Conservation (phyloP, 1,284 basidiomycete species). For the Pseudozyma flocculosa region DNA sequence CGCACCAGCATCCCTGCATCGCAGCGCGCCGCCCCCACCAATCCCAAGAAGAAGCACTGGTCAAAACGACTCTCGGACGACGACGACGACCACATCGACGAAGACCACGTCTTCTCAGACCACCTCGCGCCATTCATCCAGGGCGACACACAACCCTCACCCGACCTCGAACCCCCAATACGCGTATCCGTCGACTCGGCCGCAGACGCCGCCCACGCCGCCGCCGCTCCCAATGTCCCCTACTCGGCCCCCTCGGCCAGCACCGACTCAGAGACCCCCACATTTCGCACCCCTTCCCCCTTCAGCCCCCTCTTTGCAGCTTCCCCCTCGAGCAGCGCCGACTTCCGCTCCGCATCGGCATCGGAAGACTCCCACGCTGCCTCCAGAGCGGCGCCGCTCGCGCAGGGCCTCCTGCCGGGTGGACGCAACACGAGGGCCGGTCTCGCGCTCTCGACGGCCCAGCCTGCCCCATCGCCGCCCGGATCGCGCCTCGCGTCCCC, state of each 20-base stretch:
- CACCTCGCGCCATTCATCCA: too few species aligned
- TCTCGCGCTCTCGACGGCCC: too few species aligned
- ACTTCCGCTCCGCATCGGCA: conserved; percentile 2
- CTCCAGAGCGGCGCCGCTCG: too few species aligned
- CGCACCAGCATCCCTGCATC: background rate
- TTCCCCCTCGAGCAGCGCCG: conserved; percentile 3
- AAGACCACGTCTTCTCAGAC: too few species aligned
- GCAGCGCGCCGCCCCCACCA: conserved; percentile 2
- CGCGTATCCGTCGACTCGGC: conserved; percentile 45
- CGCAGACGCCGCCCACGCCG: conserved; percentile 38
- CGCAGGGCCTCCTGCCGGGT: too few species aligned
- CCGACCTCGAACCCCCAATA: conserved; percentile 20
- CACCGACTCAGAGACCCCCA: background rate
- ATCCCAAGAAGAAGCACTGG: conserved; percentile 30
- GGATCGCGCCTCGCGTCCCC: too few species aligned
- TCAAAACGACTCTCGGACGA: conserved; percentile 30
- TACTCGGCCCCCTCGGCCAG: conserved; percentile 12
- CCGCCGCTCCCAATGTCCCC: conserved; percentile 27
- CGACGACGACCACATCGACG: conserved; percentile 16
- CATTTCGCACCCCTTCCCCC: background rate
- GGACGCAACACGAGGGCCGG: too few species aligned
- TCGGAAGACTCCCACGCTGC: background rate
- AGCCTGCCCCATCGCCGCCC: too few species aligned
- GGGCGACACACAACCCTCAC: too few species aligned
- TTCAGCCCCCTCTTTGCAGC: background rate